phyloP scores from a whole-genome alignment of 176 grass and related monocot species.

The Cocos nucifera region DNA sequence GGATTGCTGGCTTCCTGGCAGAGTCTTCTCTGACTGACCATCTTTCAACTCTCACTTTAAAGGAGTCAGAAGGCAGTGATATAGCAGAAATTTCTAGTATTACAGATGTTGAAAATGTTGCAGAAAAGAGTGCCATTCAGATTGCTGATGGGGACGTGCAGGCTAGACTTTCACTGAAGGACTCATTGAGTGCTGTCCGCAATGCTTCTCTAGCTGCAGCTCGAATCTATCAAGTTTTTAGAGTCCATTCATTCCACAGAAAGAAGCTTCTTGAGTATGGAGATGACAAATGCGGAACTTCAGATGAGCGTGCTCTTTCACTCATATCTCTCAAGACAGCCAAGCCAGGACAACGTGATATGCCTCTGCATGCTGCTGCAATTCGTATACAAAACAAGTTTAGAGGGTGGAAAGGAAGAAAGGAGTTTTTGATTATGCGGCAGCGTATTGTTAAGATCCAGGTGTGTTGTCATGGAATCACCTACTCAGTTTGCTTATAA shows the following conservation, averaged over 20 bases:
- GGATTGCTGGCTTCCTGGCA: constrained; percentile 93
- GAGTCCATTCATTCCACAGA: constrained; percentile 93
- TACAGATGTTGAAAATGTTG: constrained; percentile 22
- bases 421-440: constrained; percentile 85
- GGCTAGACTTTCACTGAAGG: constrained; percentile 50
- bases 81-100: constrained; percentile 31
- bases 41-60: constrained; percentile 68
- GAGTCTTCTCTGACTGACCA: constrained; percentile 93
- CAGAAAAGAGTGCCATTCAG: constrained; percentile 31
- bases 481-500: neutral
- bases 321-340: constrained; percentile 64
- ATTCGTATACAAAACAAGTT: constrained; percentile 97
- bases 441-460: constrained; percentile 97
- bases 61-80: constrained; percentile 49
- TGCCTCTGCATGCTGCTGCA: constrained; percentile 62
- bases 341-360: constrained; percentile 49
- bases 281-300: constrained; percentile 66
- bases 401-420: constrained; percentile 96
- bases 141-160: constrained; percentile 38
- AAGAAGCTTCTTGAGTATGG: constrained; percentile 81
- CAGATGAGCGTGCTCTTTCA: constrained; percentile 67
- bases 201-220: constrained; percentile 96
- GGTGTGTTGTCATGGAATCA: constrained; percentile 32
- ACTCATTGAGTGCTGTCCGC: constrained; percentile 83
- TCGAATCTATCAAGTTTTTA: constrained; percentile 93